Percentiles rank a stretch among this genome's conserved stretches.
Conservation (phyloP, 768 basidiomycete genomes). For the Lactarius evosmus region DNA sequence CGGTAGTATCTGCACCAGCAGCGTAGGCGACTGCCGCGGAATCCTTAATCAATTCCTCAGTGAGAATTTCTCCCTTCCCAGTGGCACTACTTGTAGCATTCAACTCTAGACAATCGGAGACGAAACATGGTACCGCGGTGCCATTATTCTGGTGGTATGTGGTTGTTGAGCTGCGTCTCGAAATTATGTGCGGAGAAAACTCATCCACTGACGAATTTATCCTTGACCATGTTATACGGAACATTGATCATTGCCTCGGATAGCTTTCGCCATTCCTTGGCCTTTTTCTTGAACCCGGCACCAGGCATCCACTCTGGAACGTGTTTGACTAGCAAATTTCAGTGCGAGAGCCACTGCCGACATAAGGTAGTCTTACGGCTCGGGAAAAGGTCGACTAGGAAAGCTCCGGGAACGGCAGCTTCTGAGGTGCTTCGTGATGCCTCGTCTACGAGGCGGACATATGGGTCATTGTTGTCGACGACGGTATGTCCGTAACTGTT, state of each 20-base stretch:
- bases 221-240: conserved; percentile 29
- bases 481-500: conserved; percentile 26
- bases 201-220: conserved; percentile 19
- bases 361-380: conserved; percentile 22
- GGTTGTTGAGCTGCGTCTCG: background rate
- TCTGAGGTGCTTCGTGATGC: conserved; percentile 20
- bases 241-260: conserved; percentile 27
- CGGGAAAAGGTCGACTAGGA: conserved; percentile 31
- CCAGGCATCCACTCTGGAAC: conserved; percentile 33
- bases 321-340: conserved; percentile 27
- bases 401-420: conserved; percentile 27
- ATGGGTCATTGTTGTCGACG: conserved; percentile 21
- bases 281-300: conserved; percentile 27
- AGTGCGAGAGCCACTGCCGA: background rate
- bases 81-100: conserved; percentile 13
- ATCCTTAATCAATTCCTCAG: conserved; percentile 25
- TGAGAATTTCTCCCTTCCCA: conserved; percentile 24
- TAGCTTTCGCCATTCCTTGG: conserved; percentile 26
- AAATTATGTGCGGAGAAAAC: background rate
- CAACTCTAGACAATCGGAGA: conserved; percentile 20
- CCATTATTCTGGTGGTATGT: conserved; percentile 13
- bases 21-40: conserved; percentile 25
- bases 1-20: conserved; percentile 24
- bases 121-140: conserved; percentile 24
- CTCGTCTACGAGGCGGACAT: conserved; percentile 23